Percentiles rank a stretch among this genome's conserved stretches.
These are phyloP conservation scores for Gossypium aridum DNA, from an alignment of 441 rosid genomes.

Conservation along the genomic window DNA sequence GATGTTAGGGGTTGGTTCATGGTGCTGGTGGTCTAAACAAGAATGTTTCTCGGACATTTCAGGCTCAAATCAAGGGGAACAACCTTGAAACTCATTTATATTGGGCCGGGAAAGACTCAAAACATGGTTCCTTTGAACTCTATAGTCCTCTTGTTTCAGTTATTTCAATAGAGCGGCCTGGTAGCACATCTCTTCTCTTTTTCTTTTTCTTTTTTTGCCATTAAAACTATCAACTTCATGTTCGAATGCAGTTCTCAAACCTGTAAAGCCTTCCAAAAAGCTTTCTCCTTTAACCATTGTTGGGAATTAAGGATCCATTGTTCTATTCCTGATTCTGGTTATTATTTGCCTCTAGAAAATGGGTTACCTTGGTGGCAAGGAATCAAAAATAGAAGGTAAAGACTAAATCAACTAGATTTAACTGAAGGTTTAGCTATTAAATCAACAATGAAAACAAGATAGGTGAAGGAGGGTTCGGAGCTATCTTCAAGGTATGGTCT, in stretches of 20 bases:
- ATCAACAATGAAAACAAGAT: constrained; percentile 49
- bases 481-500: constrained; percentile 58
- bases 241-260: constrained; percentile 34
- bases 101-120: constrained; percentile 74
- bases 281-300: constrained; percentile 17
- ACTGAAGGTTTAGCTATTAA: background rate
- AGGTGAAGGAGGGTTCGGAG: constrained; percentile 86
- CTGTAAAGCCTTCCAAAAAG: constrained; percentile 12
- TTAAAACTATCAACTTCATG: background rate
- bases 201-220: background rate
- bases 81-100: constrained; percentile 42
- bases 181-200: constrained; percentile 17
- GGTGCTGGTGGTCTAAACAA: constrained; percentile 7
- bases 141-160: constrained; percentile 73
- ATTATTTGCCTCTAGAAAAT: constrained; percentile 1
- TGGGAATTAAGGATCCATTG: constrained; percentile 23
- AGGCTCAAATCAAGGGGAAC: constrained; percentile 13
- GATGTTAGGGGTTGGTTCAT: too few species aligned
- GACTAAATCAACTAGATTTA: background rate
- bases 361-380: constrained; percentile 38
- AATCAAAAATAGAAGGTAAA: constrained; percentile 6
- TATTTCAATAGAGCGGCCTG: constrained; percentile 39
- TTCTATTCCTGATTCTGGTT: constrained; percentile 25
- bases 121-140: constrained; percentile 38
- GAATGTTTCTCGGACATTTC: constrained; percentile 28